Conservation (phyloP, 441 rosid genomes). For the Kokia cookei region DNA sequence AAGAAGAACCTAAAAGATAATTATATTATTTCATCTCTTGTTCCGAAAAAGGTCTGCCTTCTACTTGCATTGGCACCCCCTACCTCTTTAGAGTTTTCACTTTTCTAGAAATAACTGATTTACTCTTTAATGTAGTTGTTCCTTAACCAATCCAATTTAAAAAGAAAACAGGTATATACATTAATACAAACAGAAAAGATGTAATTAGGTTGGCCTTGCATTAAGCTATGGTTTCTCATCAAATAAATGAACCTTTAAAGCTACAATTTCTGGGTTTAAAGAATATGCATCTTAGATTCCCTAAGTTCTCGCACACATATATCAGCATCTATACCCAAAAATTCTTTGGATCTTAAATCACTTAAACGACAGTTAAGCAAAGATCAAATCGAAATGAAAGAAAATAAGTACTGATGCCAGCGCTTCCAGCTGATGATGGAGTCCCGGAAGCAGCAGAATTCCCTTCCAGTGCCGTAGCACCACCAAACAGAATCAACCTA, state of each 20-base stretch:
- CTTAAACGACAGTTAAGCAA: background rate
- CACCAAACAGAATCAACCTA: conserved; percentile 85
- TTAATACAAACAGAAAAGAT: background rate
- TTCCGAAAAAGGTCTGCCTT: background rate
- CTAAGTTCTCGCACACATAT: background rate
- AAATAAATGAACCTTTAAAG: background rate
- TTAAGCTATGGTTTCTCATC: background rate
- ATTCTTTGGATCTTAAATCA: background rate
- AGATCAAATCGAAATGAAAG: background rate
- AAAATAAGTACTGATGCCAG: conserved; percentile 68
- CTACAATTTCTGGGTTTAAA: background rate
- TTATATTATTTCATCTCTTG: background rate
- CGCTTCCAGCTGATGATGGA: conserved; percentile 90
- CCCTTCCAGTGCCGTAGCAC: conserved; percentile 98
- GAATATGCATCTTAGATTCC: background rate
- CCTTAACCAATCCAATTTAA: background rate
- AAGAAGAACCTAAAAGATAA: background rate
- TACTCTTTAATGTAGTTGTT: background rate
- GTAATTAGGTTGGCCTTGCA: background rate
- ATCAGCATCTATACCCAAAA: background rate
- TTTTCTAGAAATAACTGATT: too few species aligned
- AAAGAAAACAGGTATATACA: background rate
- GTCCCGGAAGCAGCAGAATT: conserved; percentile 81
- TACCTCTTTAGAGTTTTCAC: background rate
- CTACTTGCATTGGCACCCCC: background rate